Evolutionary conservation across 2,329 filamentous ascomycete genomes (phyloP).

Genomic region (Geosmithia flava): DNA sequence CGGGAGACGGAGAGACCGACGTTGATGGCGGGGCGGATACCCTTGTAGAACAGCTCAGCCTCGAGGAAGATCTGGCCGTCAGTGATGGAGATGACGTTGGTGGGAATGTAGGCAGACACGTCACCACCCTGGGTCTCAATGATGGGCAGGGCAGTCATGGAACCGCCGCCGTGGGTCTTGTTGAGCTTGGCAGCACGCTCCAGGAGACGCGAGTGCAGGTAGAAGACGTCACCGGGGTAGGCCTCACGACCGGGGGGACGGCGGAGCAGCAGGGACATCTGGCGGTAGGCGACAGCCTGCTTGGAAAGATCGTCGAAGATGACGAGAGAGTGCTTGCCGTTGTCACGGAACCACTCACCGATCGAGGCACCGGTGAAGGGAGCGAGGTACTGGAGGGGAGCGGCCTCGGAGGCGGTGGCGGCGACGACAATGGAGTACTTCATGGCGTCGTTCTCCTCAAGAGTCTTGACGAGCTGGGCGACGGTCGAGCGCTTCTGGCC

Average conservation of each 20-base stretch:
- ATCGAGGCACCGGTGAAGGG: conserved; percentile 73
- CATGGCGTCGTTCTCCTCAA: conserved; percentile 99
- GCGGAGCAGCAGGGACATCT: conserved; percentile 97
- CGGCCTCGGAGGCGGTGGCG: conserved; percentile 93
- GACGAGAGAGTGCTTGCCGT: conserved; percentile 78
- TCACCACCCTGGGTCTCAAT: conserved; percentile 99
- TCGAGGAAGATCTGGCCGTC: conserved; percentile 99
- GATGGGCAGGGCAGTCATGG: conserved; percentile 90
- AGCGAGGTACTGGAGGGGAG: conserved; percentile 85
- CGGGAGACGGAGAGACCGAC: conserved; percentile 99
- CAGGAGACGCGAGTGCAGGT: conserved; percentile 96
- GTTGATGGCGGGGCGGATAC: conserved; percentile 99
- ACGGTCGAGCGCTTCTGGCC: conserved; percentile 99
- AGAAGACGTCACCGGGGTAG: conserved; percentile 98
- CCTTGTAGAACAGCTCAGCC: conserved; percentile 99
- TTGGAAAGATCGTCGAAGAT: conserved; percentile 95
- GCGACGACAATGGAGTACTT: conserved; percentile 93
- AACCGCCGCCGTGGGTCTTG: conserved; percentile 79
- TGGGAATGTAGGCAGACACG: conserved; percentile 99
- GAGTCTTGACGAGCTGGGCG: conserved; percentile 97
- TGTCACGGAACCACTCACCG: conserved; percentile 69
- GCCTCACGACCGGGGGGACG: conserved; percentile 98
- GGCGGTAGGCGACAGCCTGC: conserved; percentile 95
- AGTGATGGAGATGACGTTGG: conserved; percentile 99
- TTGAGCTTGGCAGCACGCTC: conserved; percentile 99